These are phyloP conservation scores for Hypoxylon sp. DNA, from an alignment of 2,329 filamentous ascomycete species.

Conservation along the genomic window DNA sequence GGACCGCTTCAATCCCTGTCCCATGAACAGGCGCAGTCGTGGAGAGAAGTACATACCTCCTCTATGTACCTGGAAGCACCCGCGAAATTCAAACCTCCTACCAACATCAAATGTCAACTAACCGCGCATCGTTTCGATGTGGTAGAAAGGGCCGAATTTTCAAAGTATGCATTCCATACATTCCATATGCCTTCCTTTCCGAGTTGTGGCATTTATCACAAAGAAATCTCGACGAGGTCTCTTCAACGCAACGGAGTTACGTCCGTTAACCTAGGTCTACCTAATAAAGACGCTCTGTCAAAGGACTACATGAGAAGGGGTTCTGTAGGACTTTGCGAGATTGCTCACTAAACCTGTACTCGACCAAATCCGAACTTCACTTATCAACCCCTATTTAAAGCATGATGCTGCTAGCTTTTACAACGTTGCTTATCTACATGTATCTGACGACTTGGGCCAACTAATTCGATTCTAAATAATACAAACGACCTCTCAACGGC, in stretches of 20 bases:
- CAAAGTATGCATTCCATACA: constrained; percentile 1
- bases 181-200: constrained; percentile 10
- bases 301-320: constrained; percentile 12
- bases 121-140: constrained; percentile 8
- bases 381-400: constrained; percentile 15
- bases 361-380: constrained; percentile 24
- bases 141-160: constrained; percentile 30
- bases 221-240: constrained; percentile 13
- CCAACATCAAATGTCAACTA: background rate
- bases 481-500: constrained; percentile 3
- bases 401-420: constrained; percentile 24
- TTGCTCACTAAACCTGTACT: constrained; percentile 17
- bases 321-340: constrained; percentile 16
- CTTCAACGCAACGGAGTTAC: constrained; percentile 5
- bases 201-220: constrained; percentile 11
- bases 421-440: constrained; percentile 30
- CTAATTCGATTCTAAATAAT: constrained; percentile 14
- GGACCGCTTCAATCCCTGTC: constrained; percentile 1
- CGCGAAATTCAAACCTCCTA: constrained; percentile 6
- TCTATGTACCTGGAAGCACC: constrained; percentile 11
- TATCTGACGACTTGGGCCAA: constrained; percentile 7
- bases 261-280: constrained; percentile 5
- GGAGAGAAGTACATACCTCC: constrained; percentile 17
- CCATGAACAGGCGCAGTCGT: constrained; percentile 8
- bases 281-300: constrained; percentile 19